phyloP scores from a whole-genome alignment of 2,329 filamentous ascomycete genomes.

The Cryphonectria carpinicola region DNA sequence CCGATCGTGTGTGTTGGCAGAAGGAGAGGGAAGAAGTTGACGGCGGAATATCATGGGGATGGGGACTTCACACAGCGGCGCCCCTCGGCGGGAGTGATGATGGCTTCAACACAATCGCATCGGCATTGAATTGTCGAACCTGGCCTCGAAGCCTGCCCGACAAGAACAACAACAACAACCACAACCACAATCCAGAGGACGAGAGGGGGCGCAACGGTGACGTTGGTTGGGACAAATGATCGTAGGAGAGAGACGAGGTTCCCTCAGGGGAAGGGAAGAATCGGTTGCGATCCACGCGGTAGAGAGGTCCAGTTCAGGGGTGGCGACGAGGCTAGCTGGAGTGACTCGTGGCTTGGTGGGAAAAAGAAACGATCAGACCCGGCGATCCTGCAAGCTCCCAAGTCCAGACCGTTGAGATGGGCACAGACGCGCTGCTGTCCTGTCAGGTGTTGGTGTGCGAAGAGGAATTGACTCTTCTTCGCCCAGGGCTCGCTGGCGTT shows the following conservation, averaged over 20 bases:
- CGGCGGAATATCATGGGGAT: conserved; percentile 20
- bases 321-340: conserved; percentile 10
- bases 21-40: conserved; percentile 11
- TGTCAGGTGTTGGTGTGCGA: not conserved
- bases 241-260: not conserved
- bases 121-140: conserved; percentile 10
- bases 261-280: not conserved
- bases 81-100: conserved; percentile 17
- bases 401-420: conserved; percentile 16
- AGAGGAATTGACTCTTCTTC: not conserved
- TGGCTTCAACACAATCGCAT: conserved; percentile 7
- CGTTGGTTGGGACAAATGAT: not conserved
- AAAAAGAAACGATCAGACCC: conserved; percentile 7
- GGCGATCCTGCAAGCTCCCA: conserved; percentile 1
- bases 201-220: conserved; percentile 3
- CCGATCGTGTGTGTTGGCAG: conserved; percentile 6
- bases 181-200: not conserved
- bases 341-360: conserved; percentile 1
- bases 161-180: not conserved
- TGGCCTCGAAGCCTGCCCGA: conserved; percentile 3
- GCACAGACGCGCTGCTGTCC: conserved; percentile 20
- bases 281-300: not conserved
- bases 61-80: conserved; percentile 1
- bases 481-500: not conserved
- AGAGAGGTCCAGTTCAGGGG: conserved; percentile 6